phyloP scores from a whole-genome alignment of 1,284 basidiomycete species.

The Leucoagaricus sp. region DNA sequence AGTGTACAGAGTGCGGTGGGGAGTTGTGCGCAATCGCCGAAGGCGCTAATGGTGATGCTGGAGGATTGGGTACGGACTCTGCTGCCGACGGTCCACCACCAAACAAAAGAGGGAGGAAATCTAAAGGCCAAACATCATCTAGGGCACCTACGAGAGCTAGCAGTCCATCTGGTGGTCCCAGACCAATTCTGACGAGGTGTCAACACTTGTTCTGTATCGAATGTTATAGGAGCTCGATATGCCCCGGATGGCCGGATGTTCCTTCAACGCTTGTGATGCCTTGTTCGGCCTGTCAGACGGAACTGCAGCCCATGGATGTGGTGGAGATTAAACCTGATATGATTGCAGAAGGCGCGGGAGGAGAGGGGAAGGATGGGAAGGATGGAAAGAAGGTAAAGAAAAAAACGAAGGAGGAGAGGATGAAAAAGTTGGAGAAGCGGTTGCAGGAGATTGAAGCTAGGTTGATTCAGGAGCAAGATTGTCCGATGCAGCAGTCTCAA shows the following conservation, averaged over 20 bases:
- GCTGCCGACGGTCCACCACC: conserved; percentile 32
- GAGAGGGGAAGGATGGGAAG: neutral
- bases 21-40: conserved; percentile 70
- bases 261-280: conserved; percentile 54
- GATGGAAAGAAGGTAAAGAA: conserved; percentile 43
- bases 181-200: conserved; percentile 84
- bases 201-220: conserved; percentile 88
- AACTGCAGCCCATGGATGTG: conserved; percentile 65
- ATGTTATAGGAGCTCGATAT: conserved; percentile 80
- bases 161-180: conserved; percentile 55
- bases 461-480: neutral
- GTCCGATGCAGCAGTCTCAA: neutral
- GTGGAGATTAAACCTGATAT: conserved; percentile 69
- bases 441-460: conserved; percentile 37
- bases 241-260: conserved; percentile 78
- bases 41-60: conserved; percentile 40
- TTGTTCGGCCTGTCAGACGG: conserved; percentile 77
- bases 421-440: conserved; percentile 65
- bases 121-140: conserved; percentile 58
- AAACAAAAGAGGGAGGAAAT: conserved; percentile 58
- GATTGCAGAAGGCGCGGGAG: conserved; percentile 30
- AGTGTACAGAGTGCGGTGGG: conserved; percentile 84
- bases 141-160: conserved; percentile 69
- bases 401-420: conserved; percentile 63
- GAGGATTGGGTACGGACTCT: conserved; percentile 35